A percentile compares a stretch with the other conserved stretches of the same genome.
Conservation (phyloP, 352 stramenopile species). For the Globisporangium nunn region DNA sequence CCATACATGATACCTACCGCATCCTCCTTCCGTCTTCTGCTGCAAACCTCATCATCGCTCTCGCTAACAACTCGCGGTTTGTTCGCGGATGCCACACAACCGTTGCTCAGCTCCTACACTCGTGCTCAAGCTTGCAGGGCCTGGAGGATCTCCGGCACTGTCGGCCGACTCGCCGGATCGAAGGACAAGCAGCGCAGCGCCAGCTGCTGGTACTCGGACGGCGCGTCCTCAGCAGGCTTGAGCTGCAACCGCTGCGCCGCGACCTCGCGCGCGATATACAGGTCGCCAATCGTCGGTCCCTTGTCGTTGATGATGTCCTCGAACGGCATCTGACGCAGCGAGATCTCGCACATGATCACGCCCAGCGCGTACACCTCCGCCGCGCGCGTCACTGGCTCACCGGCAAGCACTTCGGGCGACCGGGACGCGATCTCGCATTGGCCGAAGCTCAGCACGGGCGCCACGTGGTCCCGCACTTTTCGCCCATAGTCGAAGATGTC, state of each 20-base stretch:
- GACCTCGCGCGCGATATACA: slow-evolving; percentile 53
- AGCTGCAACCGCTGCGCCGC: slow-evolving; percentile 32
- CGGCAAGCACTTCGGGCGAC: slow-evolving; percentile 51
- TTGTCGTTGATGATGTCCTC: slow-evolving; percentile 32
- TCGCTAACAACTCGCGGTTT: too few relatives aligned
- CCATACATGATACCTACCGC: too few relatives aligned
- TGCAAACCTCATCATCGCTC: too few relatives aligned
- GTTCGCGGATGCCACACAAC: too few relatives aligned
- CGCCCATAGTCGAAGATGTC: slow-evolving; percentile 67
- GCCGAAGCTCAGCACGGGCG: slow-evolving; percentile 39
- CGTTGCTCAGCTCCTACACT: too few relatives aligned
- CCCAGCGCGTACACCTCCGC: slow-evolving; percentile 68
- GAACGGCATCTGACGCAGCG: slow-evolving; percentile 34
- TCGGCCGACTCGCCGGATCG: slow-evolving; percentile 40
- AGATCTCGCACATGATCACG: slow-evolving; percentile 72
- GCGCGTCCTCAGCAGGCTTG: slow-evolving; percentile 31
- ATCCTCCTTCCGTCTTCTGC: too few relatives aligned
- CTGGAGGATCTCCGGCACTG: slow-evolving; percentile 31
- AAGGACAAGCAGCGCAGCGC: slow-evolving; percentile 38
- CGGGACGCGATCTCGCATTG: slow-evolving; percentile 47
- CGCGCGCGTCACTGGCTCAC: slow-evolving; percentile 30
- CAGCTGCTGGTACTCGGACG: slow-evolving; percentile 33
- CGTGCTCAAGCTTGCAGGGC: neutral
- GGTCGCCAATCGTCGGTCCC: slow-evolving; percentile 51
- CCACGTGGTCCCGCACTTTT: slow-evolving; percentile 32